A percentile compares a stretch with the other conserved stretches of the same genome.
Evolutionary conservation across 257 asterid species (phyloP).

Genomic region (Nicotiana sylvestris): DNA sequence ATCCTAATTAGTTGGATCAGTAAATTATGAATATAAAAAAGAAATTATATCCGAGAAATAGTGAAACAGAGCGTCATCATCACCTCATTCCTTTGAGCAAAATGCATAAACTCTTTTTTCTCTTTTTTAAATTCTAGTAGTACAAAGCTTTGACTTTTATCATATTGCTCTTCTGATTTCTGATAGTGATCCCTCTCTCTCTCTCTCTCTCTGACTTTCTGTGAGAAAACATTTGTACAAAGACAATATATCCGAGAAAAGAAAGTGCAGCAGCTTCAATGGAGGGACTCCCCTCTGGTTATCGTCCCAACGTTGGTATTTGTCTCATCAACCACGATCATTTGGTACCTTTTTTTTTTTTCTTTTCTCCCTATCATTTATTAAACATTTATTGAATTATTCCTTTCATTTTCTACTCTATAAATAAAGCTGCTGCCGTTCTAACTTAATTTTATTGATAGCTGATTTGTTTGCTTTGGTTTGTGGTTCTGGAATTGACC

Average conservation of each 20-base stretch:
- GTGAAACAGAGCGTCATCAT: background rate
- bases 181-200: background rate
- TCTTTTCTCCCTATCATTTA: background rate
- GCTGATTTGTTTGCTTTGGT: background rate
- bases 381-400: background rate
- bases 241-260: background rate
- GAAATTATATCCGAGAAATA: too few relatives aligned
- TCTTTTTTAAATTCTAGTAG: background rate
- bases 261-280: constrained; percentile 19
- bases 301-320: constrained; percentile 97
- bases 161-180: background rate
- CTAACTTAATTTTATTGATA: background rate
- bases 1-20: too few relatives aligned
- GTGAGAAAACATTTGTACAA: background rate
- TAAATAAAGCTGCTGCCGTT: background rate
- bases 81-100: constrained; percentile 7
- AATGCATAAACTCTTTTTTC: constrained; percentile 2
- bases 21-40: too few relatives aligned
- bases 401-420: background rate
- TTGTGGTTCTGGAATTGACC: background rate
- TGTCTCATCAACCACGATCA: constrained; percentile 78
- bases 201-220: constrained; percentile 8
- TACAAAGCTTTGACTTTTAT: constrained; percentile 9
- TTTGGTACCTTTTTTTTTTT: constrained; percentile 32
- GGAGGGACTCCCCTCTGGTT: constrained; percentile 98